These are phyloP conservation scores for Diversispora epigaea DNA, from an alignment of 192 early-diverging fungal genomes.

Conservation along the genomic window DNA sequence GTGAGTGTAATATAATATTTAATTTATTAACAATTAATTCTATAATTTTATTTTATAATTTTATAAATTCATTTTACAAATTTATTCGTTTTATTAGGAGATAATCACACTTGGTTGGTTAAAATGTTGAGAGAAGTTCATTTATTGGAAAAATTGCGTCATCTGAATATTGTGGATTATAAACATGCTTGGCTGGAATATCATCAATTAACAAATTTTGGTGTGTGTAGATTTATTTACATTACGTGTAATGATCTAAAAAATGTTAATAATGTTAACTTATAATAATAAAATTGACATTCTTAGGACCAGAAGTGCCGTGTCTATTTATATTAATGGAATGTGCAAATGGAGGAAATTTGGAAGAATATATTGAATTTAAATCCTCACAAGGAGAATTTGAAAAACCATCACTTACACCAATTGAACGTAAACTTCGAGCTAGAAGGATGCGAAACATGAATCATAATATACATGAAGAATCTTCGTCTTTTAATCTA, in stretches of 20 bases:
- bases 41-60: too few relatives aligned
- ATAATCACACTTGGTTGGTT: slow-evolving; percentile 86
- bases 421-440: slow-evolving; percentile 12
- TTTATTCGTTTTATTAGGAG: slow-evolving; percentile 34
- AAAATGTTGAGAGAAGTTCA: slow-evolving; percentile 93
- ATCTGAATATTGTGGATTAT: slow-evolving; percentile 92
- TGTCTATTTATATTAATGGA: slow-evolving; percentile 97
- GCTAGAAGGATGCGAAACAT: background rate
- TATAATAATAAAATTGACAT: slow-evolving; percentile 47
- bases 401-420: background rate
- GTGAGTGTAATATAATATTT: slow-evolving; percentile 33
- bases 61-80: background rate
- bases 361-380: slow-evolving; percentile 86
- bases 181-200: slow-evolving; percentile 96
- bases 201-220: slow-evolving; percentile 70
- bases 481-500: background rate
- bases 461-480: background rate
- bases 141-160: slow-evolving; percentile 83
- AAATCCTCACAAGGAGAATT: background rate
- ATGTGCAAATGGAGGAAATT: slow-evolving; percentile 90
- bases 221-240: slow-evolving; percentile 1
- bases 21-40: too few relatives aligned
- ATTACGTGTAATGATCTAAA: background rate
- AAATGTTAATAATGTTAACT: background rate
- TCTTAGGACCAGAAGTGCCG: slow-evolving; percentile 82